Evolutionary conservation across 495 filamentous ascomycete genomes (phyloP), one percentile per base, ranked within the genome.

Genomic region (Talaromyces thailandensis): DNA sequence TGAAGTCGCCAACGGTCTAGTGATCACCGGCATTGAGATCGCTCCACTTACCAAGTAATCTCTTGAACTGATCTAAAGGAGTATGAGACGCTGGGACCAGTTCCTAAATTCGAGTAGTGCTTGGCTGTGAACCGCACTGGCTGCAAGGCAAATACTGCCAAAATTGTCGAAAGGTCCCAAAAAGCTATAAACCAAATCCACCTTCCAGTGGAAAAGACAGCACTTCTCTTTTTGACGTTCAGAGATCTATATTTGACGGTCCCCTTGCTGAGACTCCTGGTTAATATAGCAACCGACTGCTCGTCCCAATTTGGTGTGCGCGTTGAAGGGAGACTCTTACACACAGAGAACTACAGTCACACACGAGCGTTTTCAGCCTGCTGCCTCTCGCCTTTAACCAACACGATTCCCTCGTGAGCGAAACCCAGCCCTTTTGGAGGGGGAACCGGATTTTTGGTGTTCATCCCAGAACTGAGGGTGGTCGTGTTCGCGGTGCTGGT

Each of bases 151-250:
- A 57, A 32, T 45, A 35, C 31, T 23, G n/a, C 50, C 48, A 31
- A 51, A 57, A 16, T 28, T 12, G 11, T 31, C 40, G 31, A 62
- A 21, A 32, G 32, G 23, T 9, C 51, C 28, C 24, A 37, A 57
- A 62, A 62, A 62, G 31, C 61, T 62, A 62, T 62, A 62, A 62
- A 62, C 61, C 50, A 57, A 56, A 62, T 57, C 61, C 51, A 62
- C 61, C 61, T 51, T 62, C 35, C 61, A 56, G 18, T 62, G 12
- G 21, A 29, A 24, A 55, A 37, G 60, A 32, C 23, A 62, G n/a
- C 2, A 25, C 4, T 62, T 43, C 50, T 57, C 28, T 62, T 37
- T 62, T 57, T 25, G 29, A 35, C 28, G 14, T 35, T 31, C 28
- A 35, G n/a, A 35, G 26, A 21, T 23, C 28, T 35, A 57, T 57